These are phyloP conservation scores for Penicillium sp. DNA, from an alignment of 2,329 filamentous ascomycete species.

Conservation along the genomic window DNA sequence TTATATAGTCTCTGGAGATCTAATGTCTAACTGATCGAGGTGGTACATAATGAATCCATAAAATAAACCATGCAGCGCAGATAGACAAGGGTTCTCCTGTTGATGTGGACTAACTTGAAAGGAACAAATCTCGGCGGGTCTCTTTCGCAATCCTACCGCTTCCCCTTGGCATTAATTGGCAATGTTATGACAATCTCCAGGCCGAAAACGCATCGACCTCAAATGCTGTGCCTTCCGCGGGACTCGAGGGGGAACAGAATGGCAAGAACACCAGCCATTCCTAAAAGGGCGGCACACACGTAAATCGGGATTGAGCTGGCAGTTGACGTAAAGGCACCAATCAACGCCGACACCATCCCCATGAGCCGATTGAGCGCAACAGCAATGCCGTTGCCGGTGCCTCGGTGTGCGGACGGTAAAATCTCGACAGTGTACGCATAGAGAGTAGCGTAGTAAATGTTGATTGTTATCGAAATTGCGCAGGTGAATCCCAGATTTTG, in stretches of 20 bases:
- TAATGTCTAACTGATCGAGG: not conserved
- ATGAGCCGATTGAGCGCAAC: constrained; percentile 32
- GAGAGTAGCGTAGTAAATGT: constrained; percentile 70
- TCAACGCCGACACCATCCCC: constrained; percentile 31
- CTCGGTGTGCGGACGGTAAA: constrained; percentile 33
- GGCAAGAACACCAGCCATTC: constrained; percentile 23
- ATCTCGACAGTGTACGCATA: constrained; percentile 64
- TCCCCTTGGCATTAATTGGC: not conserved
- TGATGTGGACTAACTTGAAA: not conserved
- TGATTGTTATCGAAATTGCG: constrained; percentile 66
- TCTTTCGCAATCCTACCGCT: not conserved
- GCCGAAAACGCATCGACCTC: not conserved
- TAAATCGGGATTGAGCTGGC: constrained; percentile 32
- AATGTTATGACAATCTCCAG: not conserved
- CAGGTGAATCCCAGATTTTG: constrained; percentile 71
- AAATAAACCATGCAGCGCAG: not conserved
- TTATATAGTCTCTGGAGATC: not conserved
- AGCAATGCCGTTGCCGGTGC: constrained; percentile 33
- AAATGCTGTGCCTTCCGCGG: constrained; percentile 3
- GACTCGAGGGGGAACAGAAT: constrained; percentile 28
- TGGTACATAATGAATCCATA: not conserved
- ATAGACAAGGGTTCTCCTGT: not conserved
- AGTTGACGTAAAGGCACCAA: constrained; percentile 27
- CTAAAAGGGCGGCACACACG: constrained; percentile 30
- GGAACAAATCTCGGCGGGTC: not conserved